A percentile compares a stretch with the other conserved stretches of the same genome.
Evolutionary conservation across 2,329 filamentous ascomycete genomes (phyloP).

Genomic region (Aspergillus arachidicola): DNA sequence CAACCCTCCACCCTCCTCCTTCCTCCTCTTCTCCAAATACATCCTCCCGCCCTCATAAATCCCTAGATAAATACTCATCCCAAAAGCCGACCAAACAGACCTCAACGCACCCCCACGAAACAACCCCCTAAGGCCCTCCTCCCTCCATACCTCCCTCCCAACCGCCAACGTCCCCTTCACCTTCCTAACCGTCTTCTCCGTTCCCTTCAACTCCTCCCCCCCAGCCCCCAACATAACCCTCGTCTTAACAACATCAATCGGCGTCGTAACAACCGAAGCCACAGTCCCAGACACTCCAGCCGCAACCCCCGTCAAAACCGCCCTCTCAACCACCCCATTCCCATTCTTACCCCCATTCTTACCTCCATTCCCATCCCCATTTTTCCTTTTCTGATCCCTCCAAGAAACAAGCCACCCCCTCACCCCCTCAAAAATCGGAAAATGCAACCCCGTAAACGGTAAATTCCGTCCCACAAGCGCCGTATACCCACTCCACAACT

Average conservation of each 20-base stretch:
- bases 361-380: too few species aligned
- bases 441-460: conserved; percentile 85
- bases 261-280: conserved; percentile 81
- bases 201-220: conserved; percentile 10
- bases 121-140: conserved; percentile 71
- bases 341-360: too few species aligned
- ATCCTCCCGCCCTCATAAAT: conserved; percentile 80
- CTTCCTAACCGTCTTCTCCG: not conserved
- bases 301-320: conserved; percentile 69
- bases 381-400: conserved; percentile 11
- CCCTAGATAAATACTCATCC: conserved; percentile 81
- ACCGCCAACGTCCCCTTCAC: conserved; percentile 47
- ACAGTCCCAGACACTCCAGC: conserved; percentile 74
- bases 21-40: conserved; percentile 50
- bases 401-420: conserved; percentile 56
- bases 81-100: conserved; percentile 77
- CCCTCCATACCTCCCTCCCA: conserved; percentile 64
- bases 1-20: not conserved
- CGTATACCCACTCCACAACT: conserved; percentile 71
- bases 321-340: conserved; percentile 63
- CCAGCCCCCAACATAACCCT: conserved; percentile 75
- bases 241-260: conserved; percentile 87
- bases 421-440: conserved; percentile 79
- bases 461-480: conserved; percentile 80
- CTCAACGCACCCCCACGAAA: conserved; percentile 74